These are phyloP conservation scores for Solanum hybrid DNA, from an alignment of 305 asterid species.

Conservation along the genomic window DNA sequence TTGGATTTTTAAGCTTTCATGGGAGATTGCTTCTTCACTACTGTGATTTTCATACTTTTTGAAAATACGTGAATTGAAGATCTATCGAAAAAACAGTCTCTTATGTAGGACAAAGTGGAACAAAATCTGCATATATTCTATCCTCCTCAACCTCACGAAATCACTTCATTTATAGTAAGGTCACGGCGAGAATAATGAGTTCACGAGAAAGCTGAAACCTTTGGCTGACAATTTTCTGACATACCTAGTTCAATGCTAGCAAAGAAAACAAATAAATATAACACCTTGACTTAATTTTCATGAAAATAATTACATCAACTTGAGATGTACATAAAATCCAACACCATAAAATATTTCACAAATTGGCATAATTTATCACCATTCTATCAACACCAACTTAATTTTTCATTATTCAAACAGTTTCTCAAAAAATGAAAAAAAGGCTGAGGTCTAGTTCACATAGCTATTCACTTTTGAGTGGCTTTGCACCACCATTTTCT, in stretches of 20 bases:
- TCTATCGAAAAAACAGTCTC: background rate
- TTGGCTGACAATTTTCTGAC: background rate
- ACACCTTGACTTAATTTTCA: background rate
- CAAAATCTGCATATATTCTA: background rate
- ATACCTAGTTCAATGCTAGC: background rate
- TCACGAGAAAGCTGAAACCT: background rate
- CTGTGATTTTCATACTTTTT: background rate
- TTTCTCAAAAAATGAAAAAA: background rate
- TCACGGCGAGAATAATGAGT: background rate
- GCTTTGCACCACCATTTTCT: constrained; percentile 80
- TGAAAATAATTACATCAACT: background rate
- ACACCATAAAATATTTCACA: background rate
- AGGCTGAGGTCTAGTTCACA: background rate
- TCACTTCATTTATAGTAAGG: background rate
- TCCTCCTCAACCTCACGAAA: background rate
- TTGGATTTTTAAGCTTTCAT: background rate
- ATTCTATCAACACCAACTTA: background rate
- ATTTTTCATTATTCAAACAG: background rate
- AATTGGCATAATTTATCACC: background rate
- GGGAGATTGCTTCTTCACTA: background rate
- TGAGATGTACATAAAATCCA: background rate
- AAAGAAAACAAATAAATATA: background rate
- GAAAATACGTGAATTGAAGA: no score
- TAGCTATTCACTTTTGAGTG: constrained; percentile 16
- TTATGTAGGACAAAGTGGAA: no score